These are phyloP conservation scores for Cryptomeria japonica DNA, from an alignment of 75 land plant genomes.

Conservation along the genomic window DNA sequence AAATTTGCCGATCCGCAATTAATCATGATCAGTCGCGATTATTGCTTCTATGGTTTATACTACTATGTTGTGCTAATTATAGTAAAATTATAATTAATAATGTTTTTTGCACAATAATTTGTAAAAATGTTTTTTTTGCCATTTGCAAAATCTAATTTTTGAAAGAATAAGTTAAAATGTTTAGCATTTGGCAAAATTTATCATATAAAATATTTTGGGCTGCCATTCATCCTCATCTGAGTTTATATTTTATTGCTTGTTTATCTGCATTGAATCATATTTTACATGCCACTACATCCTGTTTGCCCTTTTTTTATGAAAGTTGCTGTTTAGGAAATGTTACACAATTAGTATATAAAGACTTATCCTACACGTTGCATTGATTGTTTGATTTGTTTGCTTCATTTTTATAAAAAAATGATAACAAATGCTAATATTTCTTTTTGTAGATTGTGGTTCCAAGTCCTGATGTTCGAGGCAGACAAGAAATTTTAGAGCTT, in stretches of 20 bases:
- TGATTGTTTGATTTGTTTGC: neutral
- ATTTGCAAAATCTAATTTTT: too few relatives aligned
- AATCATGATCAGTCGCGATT: too few relatives aligned
- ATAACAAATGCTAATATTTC: neutral
- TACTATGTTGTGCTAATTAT: too few relatives aligned
- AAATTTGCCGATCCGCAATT: too few relatives aligned
- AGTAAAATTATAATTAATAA: too few relatives aligned
- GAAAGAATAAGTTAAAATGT: neutral
- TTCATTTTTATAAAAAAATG: neutral
- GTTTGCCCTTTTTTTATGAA: neutral
- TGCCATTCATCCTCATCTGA: neutral
- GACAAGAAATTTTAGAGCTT: conserved; percentile 94
- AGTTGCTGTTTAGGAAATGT: neutral
- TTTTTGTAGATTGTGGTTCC: conserved; percentile 86
- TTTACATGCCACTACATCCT: neutral
- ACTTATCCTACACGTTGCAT: neutral
- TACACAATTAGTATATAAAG: neutral
- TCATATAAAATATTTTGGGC: neutral
- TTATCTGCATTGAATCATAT: neutral
- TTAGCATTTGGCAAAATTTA: neutral
- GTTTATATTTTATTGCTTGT: neutral
- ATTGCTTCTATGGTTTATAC: too few relatives aligned
- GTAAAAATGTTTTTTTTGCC: too few relatives aligned
- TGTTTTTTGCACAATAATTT: too few relatives aligned
- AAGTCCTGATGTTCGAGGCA: conserved; percentile 90